phyloP scores from a whole-genome alignment of 306 rosid species.

The Canavalia gladiata region DNA sequence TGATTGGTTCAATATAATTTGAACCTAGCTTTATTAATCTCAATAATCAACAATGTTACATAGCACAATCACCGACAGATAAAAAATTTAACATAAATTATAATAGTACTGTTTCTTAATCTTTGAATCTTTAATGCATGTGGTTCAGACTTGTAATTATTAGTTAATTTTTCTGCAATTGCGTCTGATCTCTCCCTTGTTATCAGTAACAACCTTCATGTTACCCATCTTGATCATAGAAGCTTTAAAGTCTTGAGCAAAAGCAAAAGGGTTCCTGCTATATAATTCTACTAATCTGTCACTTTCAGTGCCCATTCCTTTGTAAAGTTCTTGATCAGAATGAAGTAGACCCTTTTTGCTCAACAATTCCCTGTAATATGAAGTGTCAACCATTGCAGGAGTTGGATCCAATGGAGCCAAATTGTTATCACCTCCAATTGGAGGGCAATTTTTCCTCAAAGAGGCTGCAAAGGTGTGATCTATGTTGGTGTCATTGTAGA shows the following conservation, averaged over 20 bases:
- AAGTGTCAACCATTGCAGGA: conserved; percentile 39
- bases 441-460: conserved; percentile 42
- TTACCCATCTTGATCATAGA: conserved; percentile 62
- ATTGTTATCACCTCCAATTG: conserved; percentile 38
- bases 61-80: neutral
- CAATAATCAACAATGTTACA: neutral
- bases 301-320: conserved; percentile 46
- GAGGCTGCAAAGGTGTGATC: conserved; percentile 16
- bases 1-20: neutral
- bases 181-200: conserved; percentile 46
- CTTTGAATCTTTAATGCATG: neutral
- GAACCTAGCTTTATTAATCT: conserved; percentile 2
- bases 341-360: conserved; percentile 54
- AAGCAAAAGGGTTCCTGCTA: conserved; percentile 21
- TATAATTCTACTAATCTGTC: conserved; percentile 50
- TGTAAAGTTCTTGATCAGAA: conserved; percentile 57
- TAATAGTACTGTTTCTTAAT: neutral
- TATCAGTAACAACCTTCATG: conserved; percentile 44
- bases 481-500: conserved; percentile 52
- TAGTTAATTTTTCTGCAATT: conserved; percentile 55
- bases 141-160: neutral
- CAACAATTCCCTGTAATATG: conserved; percentile 40
- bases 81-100: neutral
- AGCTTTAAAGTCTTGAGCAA: conserved; percentile 49
- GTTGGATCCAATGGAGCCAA: conserved; percentile 48